These are phyloP conservation scores for Flaveria floridana DNA, from an alignment of 140 eudicot species.

Conservation along the genomic window DNA sequence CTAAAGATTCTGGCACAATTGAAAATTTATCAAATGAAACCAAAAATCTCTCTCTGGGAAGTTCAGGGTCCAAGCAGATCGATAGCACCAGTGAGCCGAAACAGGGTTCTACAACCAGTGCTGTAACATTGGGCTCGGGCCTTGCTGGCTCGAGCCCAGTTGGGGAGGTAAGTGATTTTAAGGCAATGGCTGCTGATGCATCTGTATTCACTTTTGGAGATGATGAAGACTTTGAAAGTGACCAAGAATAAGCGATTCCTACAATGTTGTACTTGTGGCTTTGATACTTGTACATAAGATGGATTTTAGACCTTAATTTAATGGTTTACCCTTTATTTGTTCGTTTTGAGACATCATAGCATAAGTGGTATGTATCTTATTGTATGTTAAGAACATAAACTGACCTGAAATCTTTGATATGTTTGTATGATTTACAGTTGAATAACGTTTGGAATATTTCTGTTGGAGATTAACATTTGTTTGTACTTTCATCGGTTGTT, in stretches of 20 bases:
- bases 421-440: slow-evolving; percentile 9
- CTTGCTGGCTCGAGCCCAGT: slow-evolving; percentile 17
- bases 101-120: slow-evolving; percentile 4
- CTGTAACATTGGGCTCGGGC: slow-evolving; percentile 7
- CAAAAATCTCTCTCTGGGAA: slow-evolving; percentile 53
- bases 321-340: slow-evolving; percentile 3
- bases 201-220: slow-evolving; percentile 94
- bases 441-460: neutral
- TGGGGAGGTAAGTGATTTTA: slow-evolving; percentile 80
- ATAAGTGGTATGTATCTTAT: neutral
- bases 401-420: neutral
- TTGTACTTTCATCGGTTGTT: neutral
- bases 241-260: slow-evolving; percentile 24
- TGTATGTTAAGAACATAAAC: slow-evolving; percentile 14
- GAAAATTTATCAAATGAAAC: slow-evolving; percentile 47
- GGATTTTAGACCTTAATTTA: neutral
- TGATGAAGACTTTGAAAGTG: slow-evolving; percentile 90
- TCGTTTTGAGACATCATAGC: slow-evolving; percentile 10
- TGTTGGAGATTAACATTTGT: neutral
- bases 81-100: slow-evolving; percentile 11
- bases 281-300: slow-evolving; percentile 28
- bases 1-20: slow-evolving; percentile 42
- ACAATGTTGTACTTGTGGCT: slow-evolving; percentile 20
- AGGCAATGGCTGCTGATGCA: slow-evolving; percentile 98
- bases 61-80: slow-evolving; percentile 23